Evolutionary conservation across 345 rosid species (phyloP).

Genomic region (Sisymbrium altissimum): DNA sequence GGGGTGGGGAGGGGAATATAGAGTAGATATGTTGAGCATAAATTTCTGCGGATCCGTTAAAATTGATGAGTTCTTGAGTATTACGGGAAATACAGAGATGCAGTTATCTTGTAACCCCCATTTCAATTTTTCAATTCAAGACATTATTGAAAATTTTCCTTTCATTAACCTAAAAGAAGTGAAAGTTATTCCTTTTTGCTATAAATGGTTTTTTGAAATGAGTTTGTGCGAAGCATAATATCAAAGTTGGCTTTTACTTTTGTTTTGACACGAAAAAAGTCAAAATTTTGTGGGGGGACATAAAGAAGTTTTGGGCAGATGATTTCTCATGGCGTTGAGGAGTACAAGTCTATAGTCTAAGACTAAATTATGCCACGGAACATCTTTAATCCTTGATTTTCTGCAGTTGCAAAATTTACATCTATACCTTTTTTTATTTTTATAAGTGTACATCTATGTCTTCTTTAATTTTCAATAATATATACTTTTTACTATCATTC

Average conservation of each 20-base stretch:
- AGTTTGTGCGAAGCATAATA: conserved; percentile 23
- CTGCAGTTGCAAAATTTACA: neutral
- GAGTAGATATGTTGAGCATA: neutral
- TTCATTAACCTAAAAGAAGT: conserved; percentile 12
- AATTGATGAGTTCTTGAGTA: neutral
- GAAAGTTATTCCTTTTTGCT: conserved; percentile 20
- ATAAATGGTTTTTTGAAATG: conserved; percentile 20
- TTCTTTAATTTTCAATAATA: no score
- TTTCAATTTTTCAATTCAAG: neutral
- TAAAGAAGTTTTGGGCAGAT: conserved; percentile 22
- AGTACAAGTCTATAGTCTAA: conserved; percentile 5
- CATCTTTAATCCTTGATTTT: neutral
- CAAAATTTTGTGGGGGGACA: conserved; percentile 30
- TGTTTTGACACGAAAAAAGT: conserved; percentile 31
- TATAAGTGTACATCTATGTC: no score
- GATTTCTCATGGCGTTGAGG: conserved; percentile 18
- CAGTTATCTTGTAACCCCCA: neutral
- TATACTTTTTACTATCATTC: no score
- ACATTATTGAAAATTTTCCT: neutral
- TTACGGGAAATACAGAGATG: neutral
- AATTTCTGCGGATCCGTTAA: neutral
- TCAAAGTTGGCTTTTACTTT: conserved; percentile 31
- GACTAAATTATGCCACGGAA: neutral
- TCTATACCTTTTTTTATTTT: no score
- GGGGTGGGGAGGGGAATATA: neutral